A percentile compares a stretch with the other conserved stretches of the same genome.
Evolutionary conservation across 805 yeast species (phyloP).

Genomic region (Pichia thaimueangensis): DNA sequence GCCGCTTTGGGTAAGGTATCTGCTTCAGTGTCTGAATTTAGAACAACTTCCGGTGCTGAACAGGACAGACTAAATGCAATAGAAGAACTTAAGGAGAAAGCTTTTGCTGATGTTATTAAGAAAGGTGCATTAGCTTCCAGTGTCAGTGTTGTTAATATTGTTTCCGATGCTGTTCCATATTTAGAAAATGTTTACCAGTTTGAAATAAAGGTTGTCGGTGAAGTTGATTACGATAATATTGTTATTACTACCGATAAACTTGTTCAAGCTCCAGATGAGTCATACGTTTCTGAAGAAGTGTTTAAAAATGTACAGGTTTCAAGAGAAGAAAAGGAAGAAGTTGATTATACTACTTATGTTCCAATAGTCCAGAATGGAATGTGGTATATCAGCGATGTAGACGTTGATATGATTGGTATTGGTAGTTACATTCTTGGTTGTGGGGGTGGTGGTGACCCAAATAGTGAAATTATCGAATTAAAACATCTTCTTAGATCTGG

Average conservation of each 20-base stretch:
- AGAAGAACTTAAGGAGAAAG: not conserved
- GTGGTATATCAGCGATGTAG: not conserved
- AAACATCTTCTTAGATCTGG: not conserved
- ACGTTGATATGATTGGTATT: not conserved
- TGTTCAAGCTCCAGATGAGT: not conserved
- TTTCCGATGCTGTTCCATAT: not conserved
- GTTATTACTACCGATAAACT: not conserved
- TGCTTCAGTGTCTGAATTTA: not conserved
- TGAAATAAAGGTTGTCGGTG: conserved; percentile 1
- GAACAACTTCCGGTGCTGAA: not conserved
- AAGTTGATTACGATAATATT: not conserved
- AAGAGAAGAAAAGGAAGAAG: not conserved
- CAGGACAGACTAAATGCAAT: not conserved
- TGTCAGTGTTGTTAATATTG: not conserved
- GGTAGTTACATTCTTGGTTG: not conserved
- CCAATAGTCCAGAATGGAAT: not conserved
- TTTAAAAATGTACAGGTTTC: not conserved
- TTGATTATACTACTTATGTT: not conserved
- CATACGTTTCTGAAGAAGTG: not conserved
- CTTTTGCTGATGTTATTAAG: not conserved
- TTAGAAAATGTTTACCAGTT: not conserved
- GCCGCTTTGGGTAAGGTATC: conserved; percentile 1
- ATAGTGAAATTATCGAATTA: not conserved
- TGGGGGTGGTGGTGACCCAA: conserved; percentile 1
- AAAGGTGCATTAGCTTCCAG: not conserved